Conservation (phyloP, 2,329 filamentous ascomycete genomes). For the Sporothrix pseudoabietina region DNA sequence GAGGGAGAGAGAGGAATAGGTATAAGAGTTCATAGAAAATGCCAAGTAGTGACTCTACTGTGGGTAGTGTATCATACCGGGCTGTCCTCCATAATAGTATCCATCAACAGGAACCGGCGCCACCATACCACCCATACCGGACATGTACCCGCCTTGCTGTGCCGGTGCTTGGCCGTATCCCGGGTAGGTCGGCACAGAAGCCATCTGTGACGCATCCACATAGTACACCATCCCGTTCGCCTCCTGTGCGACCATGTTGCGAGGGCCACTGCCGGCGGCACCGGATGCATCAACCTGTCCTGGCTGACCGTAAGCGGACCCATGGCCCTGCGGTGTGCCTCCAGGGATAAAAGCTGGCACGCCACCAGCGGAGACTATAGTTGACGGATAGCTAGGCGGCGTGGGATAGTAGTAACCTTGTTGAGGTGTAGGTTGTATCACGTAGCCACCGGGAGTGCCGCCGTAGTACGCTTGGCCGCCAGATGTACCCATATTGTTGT, state of each 20-base stretch:
- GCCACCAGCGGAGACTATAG: constrained; percentile 42
- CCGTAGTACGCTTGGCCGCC: constrained; percentile 51
- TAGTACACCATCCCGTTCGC: constrained; percentile 97
- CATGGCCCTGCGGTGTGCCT: constrained; percentile 48
- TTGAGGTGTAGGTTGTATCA: constrained; percentile 58
- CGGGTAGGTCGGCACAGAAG: constrained; percentile 54
- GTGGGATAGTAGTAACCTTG: constrained; percentile 42
- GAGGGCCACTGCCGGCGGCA: constrained; percentile 45
- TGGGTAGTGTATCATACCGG: constrained; percentile 63
- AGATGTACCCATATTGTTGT: constrained; percentile 39
- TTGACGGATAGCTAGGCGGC: constrained; percentile 37
- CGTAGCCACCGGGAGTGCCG: constrained; percentile 53
- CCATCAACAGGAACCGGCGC: constrained; percentile 62
- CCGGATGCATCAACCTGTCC: constrained; percentile 45
- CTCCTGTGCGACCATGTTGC: constrained; percentile 74
- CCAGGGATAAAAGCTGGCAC: constrained; percentile 62
- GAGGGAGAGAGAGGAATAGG: background rate
- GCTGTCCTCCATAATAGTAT: constrained; percentile 69
- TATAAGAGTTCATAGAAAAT: background rate
- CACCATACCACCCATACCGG: constrained; percentile 67
- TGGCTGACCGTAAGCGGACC: constrained; percentile 43
- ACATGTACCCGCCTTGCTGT: constrained; percentile 53
- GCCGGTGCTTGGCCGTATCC: constrained; percentile 46
- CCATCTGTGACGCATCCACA: constrained; percentile 76
- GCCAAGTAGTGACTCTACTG: constrained; percentile 43